These are phyloP conservation scores for Haplosporangium sp. DNA, from an alignment of 371 early-diverging fungal genomes.

Conservation along the genomic window DNA sequence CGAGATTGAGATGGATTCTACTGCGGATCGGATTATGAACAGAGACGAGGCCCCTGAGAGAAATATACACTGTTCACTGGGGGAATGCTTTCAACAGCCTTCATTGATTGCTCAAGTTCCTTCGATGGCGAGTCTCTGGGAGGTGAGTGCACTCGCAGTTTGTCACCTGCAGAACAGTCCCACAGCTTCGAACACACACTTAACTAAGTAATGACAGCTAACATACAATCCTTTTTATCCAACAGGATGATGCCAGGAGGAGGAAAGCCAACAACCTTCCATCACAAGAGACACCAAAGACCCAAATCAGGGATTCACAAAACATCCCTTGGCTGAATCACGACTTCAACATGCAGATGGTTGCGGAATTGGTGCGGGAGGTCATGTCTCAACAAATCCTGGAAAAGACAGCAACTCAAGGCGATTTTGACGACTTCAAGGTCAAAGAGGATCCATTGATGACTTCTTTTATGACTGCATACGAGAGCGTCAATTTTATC, in stretches of 20 bases:
- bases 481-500: constrained; percentile 31
- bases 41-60: constrained; percentile 69
- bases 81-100: constrained; percentile 45
- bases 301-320: constrained; percentile 35
- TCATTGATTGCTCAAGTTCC: constrained; percentile 39
- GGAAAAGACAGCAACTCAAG: constrained; percentile 21
- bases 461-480: constrained; percentile 26
- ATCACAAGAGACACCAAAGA: constrained; percentile 34
- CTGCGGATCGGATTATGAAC: constrained; percentile 74
- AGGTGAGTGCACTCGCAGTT: constrained; percentile 16
- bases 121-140: constrained; percentile 41
- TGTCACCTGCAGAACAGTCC: no score
- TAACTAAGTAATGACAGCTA: not conserved
- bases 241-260: constrained; percentile 58
- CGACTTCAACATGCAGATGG: constrained; percentile 29
- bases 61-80: constrained; percentile 57
- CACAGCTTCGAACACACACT: not conserved
- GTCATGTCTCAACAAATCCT: constrained; percentile 32
- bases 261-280: constrained; percentile 48
- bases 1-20: constrained; percentile 83
- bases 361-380: constrained; percentile 41
- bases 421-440: constrained; percentile 29
- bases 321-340: constrained; percentile 45
- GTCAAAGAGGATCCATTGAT: constrained; percentile 23
- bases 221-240: not conserved